Percentiles rank a stretch among this genome's conserved stretches.
Conservation (phyloP, 495 filamentous ascomycete species). For the Daldinia concentrica region DNA sequence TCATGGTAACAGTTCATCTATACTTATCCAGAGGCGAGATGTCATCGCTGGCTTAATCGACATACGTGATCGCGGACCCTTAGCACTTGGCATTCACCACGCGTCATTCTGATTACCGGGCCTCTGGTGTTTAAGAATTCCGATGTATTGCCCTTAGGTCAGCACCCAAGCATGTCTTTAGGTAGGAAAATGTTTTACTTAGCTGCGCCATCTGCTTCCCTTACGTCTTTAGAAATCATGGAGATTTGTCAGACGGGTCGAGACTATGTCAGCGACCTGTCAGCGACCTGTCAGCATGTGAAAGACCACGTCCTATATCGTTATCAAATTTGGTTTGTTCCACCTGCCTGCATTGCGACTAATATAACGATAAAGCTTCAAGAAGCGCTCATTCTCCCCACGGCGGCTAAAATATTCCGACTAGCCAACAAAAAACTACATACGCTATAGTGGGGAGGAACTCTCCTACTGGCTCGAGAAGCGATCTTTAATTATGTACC, state of each 20-base stretch:
- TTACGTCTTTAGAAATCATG: constrained; percentile 9
- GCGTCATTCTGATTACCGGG: constrained; percentile 16
- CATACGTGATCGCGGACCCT: constrained; percentile 4
- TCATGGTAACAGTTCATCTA: not conserved
- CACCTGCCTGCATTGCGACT: constrained; percentile 9
- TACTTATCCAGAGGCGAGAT: constrained; percentile 4
- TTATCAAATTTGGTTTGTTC: constrained; percentile 6
- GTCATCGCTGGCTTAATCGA: constrained; percentile 8
- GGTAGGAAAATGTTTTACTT: constrained; percentile 13
- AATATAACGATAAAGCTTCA: constrained; percentile 1
- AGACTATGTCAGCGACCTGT: constrained; percentile 30
- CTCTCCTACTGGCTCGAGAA: constrained; percentile 13
- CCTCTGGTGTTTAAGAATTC: constrained; percentile 10
- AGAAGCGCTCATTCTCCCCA: constrained; percentile 11
- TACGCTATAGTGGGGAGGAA: not conserved
- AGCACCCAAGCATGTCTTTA: not conserved
- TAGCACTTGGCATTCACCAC: constrained; percentile 30
- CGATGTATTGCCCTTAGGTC: constrained; percentile 6
- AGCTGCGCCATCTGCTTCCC: constrained; percentile 2
- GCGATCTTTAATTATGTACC: constrained; percentile 2
- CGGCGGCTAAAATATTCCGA: constrained; percentile 31
- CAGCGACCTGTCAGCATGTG: constrained; percentile 34
- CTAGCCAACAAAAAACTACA: constrained; percentile 1
- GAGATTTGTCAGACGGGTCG: constrained; percentile 27
- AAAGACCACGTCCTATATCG: constrained; percentile 13